Percentiles rank a stretch among this genome's conserved stretches.
Conservation (phyloP, 2,329 filamentous ascomycete genomes). For the Acrodontium crateriforme region DNA sequence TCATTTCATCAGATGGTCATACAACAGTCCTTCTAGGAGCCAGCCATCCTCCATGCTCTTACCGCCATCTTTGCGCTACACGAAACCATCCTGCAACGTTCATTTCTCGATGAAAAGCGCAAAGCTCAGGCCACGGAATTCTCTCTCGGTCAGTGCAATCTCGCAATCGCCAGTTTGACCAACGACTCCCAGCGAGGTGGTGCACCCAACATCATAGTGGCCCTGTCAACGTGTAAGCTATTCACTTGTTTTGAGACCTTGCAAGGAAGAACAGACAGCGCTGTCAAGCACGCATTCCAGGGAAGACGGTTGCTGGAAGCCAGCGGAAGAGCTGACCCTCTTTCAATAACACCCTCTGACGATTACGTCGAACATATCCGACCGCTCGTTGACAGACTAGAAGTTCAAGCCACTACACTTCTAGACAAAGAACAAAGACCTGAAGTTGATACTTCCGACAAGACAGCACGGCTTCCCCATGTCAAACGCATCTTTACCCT, state of each 20-base stretch:
- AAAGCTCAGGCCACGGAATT: conserved; percentile 21
- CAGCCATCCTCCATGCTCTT: conserved; percentile 20
- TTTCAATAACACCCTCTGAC: conserved; percentile 11
- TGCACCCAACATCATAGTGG: no score
- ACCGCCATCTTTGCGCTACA: conserved; percentile 21
- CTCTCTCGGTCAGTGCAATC: conserved; percentile 20
- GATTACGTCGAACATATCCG: conserved; percentile 21
- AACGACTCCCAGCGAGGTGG: conserved; percentile 12
- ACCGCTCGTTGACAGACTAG: conserved; percentile 18
- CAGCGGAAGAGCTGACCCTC: conserved; percentile 8
- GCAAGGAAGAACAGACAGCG: conserved; percentile 22
- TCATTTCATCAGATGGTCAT: no score
- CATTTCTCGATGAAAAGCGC: conserved; percentile 17
- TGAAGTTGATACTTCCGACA: conserved; percentile 14
- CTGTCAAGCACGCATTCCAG: conserved; percentile 20
- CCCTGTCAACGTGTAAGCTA: conserved; percentile 20
- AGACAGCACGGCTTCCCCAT: conserved; percentile 13
- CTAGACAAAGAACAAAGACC: conserved; percentile 18
- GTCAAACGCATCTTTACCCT: conserved; percentile 18
- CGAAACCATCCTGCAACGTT: conserved; percentile 20
- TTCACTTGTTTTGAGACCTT: conserved; percentile 23
- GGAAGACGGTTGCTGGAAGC: conserved; percentile 17
- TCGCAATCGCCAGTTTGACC: conserved; percentile 18
- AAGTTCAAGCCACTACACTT: conserved; percentile 20
- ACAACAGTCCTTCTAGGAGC: conserved; percentile 20